Percentiles rank a stretch among this genome's conserved stretches.
phyloP scores from a whole-genome alignment of 345 rosid genomes.

The Pugionium cornutum region DNA sequence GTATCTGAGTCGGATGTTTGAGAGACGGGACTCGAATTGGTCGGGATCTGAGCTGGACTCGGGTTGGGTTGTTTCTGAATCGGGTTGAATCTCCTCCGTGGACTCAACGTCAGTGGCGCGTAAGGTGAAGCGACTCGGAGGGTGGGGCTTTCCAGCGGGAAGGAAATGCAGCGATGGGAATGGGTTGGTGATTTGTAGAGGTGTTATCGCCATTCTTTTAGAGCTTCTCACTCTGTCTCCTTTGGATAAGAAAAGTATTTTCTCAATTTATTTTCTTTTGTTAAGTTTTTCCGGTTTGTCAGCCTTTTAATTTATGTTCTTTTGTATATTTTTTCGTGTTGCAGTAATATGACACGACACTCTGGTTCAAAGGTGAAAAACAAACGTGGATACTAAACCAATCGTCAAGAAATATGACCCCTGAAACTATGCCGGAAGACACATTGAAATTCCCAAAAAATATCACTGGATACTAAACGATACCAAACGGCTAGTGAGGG shows the following conservation, averaged over 20 bases:
- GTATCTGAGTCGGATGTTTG: conserved; percentile 63
- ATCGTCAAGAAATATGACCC: too few relatives aligned
- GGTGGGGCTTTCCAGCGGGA: conserved; percentile 25
- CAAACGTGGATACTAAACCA: too few relatives aligned
- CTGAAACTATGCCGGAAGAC: too few relatives aligned
- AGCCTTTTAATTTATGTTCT: too few relatives aligned
- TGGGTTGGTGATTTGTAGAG: conserved; percentile 44
- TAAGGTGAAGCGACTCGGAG: conserved; percentile 37
- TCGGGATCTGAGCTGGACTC: conserved; percentile 43
- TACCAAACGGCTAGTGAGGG: too few relatives aligned
- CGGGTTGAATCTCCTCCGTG: conserved; percentile 44
- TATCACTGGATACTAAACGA: too few relatives aligned
- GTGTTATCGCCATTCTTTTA: conserved; percentile 49
- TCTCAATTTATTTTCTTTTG: too few relatives aligned
- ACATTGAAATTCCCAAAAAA: too few relatives aligned
- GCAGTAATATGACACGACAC: too few relatives aligned
- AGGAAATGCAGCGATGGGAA: conserved; percentile 37
- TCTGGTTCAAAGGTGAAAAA: too few relatives aligned
- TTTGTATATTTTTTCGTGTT: too few relatives aligned
- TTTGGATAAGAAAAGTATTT: not conserved
- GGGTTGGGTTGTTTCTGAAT: conserved; percentile 39
- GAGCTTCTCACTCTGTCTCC: conserved; percentile 14
- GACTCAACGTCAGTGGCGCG: conserved; percentile 57
- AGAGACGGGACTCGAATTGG: conserved; percentile 69
- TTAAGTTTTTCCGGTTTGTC: too few relatives aligned